A percentile compares a stretch with the other conserved stretches of the same genome.
These are phyloP conservation scores for Lactarius psammicola DNA, from an alignment of 768 basidiomycete genomes.

Conservation along the genomic window DNA sequence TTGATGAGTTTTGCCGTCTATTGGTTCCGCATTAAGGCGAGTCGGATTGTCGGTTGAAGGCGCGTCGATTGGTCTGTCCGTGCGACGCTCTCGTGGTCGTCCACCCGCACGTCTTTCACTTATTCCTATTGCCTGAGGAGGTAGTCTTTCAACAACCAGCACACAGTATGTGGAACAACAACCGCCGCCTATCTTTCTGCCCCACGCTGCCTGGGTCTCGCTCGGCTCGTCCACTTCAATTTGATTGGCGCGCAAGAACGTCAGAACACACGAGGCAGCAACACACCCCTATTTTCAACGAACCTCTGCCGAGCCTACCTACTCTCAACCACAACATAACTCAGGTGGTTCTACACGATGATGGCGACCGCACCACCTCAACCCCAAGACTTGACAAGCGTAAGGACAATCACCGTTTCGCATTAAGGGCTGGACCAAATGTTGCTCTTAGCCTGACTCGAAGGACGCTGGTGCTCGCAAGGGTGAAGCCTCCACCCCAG, in stretches of 20 bases:
- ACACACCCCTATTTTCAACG: not conserved
- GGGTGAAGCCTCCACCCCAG: slow-evolving; percentile 7
- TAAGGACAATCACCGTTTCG: not conserved
- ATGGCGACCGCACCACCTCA: slow-evolving; percentile 5
- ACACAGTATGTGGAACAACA: not conserved
- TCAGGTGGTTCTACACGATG: not conserved
- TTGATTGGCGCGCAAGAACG: slow-evolving; percentile 5
- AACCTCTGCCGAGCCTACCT: not conserved
- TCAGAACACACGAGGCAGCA: slow-evolving; percentile 16
- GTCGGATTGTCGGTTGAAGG: too few species aligned
- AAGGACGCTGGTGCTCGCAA: slow-evolving; percentile 4
- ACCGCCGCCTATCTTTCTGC: not conserved
- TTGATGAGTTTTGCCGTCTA: too few species aligned
- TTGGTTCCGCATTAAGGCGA: too few species aligned
- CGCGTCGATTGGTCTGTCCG: too few species aligned
- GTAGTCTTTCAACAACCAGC: too few species aligned
- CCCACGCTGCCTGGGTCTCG: not conserved
- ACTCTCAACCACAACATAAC: slow-evolving; percentile 1
- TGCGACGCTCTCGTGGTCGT: too few species aligned
- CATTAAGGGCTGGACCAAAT: not conserved
- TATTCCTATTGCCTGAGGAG: too few species aligned
- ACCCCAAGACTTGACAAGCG: slow-evolving; percentile 7
- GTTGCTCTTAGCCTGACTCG: not conserved
- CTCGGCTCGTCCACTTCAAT: not conserved
- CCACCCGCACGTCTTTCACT: too few species aligned